phyloP scores from a whole-genome alignment of 1,139 yeast species.

The Lodderomyces pseudojiufengensis region DNA sequence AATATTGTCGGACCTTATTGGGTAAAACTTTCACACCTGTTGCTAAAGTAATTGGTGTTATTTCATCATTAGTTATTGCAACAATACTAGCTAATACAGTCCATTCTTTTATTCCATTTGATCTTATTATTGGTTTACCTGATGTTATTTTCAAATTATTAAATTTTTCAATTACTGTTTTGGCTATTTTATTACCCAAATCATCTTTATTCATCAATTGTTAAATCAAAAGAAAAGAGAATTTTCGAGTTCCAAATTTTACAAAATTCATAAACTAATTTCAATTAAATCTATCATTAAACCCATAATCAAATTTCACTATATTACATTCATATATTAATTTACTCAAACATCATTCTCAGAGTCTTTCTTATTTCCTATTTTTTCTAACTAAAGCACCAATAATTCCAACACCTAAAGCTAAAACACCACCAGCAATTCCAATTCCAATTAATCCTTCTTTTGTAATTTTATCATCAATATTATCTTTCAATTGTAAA shows the following conservation, averaged over 20 bases:
- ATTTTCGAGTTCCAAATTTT: neutral
- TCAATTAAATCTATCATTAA: neutral
- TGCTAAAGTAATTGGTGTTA: conserved; percentile 49
- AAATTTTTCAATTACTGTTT: conserved; percentile 18
- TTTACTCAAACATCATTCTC: neutral
- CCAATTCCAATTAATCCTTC: conserved; percentile 90
- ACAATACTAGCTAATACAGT: conserved; percentile 79
- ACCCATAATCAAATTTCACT: neutral
- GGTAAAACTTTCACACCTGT: conserved; percentile 87
- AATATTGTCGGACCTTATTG: conserved; percentile 36
- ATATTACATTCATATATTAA: neutral
- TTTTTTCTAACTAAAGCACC: conserved; percentile 53
- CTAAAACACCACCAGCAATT: conserved; percentile 77
- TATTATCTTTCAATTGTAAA: conserved; percentile 60
- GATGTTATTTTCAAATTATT: conserved; percentile 19
- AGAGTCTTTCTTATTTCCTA: conserved; percentile 15
- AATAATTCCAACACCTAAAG: conserved; percentile 70
- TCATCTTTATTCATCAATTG: conserved; percentile 4
- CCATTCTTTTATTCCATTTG: conserved; percentile 75
- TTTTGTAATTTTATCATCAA: conserved; percentile 79
- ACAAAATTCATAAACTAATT: neutral
- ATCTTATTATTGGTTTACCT: conserved; percentile 57
- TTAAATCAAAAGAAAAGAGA: neutral
- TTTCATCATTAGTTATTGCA: conserved; percentile 27
- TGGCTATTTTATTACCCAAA: conserved; percentile 16